These are phyloP conservation scores for Handroanthus guayacan DNA, from an alignment of 257 asterid genomes.

Conservation along the genomic window DNA sequence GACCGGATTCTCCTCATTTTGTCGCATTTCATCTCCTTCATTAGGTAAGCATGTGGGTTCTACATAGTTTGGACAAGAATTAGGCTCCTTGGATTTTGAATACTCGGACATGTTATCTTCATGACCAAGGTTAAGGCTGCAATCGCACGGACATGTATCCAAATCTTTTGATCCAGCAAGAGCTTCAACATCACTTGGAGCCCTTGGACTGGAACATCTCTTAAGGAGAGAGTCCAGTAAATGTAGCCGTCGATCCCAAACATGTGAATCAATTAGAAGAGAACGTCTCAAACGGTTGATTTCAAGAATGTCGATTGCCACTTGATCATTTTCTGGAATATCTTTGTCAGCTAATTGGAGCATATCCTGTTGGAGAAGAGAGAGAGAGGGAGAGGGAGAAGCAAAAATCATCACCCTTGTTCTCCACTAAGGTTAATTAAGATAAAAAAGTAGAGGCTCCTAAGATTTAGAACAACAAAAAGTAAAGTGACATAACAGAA, in stretches of 20 bases:
- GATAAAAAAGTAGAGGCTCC: neutral
- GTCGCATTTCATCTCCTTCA: constrained; percentile 31
- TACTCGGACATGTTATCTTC: constrained; percentile 47
- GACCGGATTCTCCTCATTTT: constrained; percentile 37
- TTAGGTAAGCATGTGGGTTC: constrained; percentile 17
- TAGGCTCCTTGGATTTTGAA: constrained; percentile 41
- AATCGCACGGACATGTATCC: constrained; percentile 40
- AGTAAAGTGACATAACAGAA: constrained; percentile 9
- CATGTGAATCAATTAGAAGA: constrained; percentile 65
- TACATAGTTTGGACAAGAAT: constrained; percentile 37
- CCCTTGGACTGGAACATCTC: constrained; percentile 47
- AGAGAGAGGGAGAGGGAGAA: constrained; percentile 15
- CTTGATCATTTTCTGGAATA: constrained; percentile 39
- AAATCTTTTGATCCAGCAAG: constrained; percentile 41
- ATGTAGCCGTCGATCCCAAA: constrained; percentile 75
- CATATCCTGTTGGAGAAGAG: constrained; percentile 51
- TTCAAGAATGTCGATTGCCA: constrained; percentile 70
- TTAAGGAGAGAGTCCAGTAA: constrained; percentile 65
- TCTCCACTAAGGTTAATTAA: neutral
- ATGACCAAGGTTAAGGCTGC: constrained; percentile 40
- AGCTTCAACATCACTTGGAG: constrained; percentile 43
- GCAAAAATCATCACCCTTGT: neutral
- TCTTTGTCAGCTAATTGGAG: constrained; percentile 53
- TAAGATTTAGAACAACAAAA: constrained; percentile 11
- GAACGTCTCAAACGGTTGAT: constrained; percentile 79